Conservation (phyloP, 352 stramenopile genomes). For the Peronospora farinosa region DNA sequence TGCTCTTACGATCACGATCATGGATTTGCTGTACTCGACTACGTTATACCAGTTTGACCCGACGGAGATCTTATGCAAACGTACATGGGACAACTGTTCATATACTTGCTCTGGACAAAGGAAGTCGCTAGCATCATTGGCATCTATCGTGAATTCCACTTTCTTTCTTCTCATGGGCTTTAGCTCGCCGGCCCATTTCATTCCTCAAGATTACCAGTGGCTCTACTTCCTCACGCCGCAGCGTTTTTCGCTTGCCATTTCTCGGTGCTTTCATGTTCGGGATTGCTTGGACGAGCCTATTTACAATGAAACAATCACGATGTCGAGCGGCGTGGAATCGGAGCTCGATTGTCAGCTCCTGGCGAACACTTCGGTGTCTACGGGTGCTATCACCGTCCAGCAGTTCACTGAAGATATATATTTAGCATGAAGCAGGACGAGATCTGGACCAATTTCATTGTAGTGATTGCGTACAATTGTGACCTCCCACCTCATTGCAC, state of each 20-base stretch:
- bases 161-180: too few relatives aligned
- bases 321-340: conserved; percentile 21
- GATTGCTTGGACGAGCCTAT: conserved; percentile 27
- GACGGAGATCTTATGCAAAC: conserved; percentile 29
- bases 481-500: too few relatives aligned
- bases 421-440: too few relatives aligned
- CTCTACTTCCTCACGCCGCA: conserved; percentile 30
- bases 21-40: conserved; percentile 40
- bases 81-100: conserved; percentile 36
- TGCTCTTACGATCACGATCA: conserved; percentile 38
- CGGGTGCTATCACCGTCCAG: too few relatives aligned
- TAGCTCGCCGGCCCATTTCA: conserved; percentile 25
- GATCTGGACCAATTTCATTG: too few relatives aligned
- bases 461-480: too few relatives aligned
- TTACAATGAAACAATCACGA: conserved; percentile 26
- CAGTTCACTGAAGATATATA: too few relatives aligned
- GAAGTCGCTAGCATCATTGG: conserved; percentile 29
- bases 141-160: too few relatives aligned
- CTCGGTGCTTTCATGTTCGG: conserved; percentile 24
- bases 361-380: conserved; percentile 14
- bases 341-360: conserved; percentile 37
- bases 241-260: conserved; percentile 26
- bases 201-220: conserved; percentile 31
- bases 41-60: conserved; percentile 29
- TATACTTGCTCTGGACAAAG: conserved; percentile 26